These are phyloP conservation scores for Eucalyptus cloeziana DNA, from an alignment of 345 rosid genomes.

Conservation along the genomic window DNA sequence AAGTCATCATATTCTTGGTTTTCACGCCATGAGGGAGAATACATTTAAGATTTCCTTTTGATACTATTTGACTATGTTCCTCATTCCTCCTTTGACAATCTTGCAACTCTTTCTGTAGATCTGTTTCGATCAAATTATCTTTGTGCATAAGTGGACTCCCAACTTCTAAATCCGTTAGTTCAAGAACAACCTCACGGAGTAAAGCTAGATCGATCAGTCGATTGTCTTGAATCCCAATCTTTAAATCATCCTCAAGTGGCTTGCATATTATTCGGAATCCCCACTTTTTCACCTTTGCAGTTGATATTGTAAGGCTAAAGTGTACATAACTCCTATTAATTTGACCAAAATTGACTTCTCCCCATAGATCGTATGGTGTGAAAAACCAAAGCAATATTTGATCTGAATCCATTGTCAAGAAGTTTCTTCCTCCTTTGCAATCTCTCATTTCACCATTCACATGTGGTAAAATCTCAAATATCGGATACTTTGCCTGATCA, in stretches of 20 bases:
- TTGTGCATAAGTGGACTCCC: background rate
- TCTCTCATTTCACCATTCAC: background rate
- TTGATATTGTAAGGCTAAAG: fast-evolving
- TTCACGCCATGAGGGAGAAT: background rate
- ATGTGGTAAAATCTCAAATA: background rate
- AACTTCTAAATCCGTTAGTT: background rate
- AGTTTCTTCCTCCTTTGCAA: background rate
- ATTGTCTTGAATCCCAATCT: background rate
- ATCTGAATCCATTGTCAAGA: fast-evolving
- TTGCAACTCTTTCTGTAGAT: background rate
- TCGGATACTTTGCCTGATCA: fast-evolving
- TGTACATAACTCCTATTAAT: background rate
- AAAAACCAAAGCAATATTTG: background rate
- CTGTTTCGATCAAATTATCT: background rate
- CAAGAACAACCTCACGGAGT: background rate
- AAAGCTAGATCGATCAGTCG: background rate
- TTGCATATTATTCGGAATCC: background rate
- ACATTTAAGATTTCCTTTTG: background rate
- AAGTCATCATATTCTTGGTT: background rate
- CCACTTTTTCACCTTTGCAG: background rate
- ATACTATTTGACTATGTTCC: background rate
- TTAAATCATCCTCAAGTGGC: background rate
- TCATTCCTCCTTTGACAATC: background rate
- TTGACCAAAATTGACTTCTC: background rate
- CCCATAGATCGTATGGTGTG: background rate